These are phyloP conservation scores for Tylopilus sp. DNA, from an alignment of 768 basidiomycete genomes.

Conservation along the genomic window DNA sequence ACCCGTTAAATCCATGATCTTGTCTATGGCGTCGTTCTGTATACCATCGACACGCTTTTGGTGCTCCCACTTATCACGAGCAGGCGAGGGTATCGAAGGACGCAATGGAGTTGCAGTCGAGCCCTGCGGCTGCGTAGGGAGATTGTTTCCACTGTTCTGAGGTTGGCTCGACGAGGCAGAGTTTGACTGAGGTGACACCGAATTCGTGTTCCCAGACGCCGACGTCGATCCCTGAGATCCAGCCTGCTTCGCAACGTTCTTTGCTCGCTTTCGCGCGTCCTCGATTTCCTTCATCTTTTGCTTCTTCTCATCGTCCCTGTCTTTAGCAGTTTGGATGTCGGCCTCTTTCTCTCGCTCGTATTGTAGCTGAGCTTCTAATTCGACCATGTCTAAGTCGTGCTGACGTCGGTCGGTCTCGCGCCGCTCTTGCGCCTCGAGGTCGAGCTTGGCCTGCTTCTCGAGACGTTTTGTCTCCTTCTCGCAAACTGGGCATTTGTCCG, in stretches of 20 bases:
- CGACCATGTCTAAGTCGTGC: constrained; percentile 30
- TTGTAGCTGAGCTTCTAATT: constrained; percentile 9
- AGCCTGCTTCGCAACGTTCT: constrained; percentile 4
- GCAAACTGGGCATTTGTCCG: constrained; percentile 43
- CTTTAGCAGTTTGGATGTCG: constrained; percentile 10
- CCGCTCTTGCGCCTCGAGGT: constrained; percentile 39
- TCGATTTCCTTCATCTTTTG: constrained; percentile 11
- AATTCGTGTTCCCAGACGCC: not conserved
- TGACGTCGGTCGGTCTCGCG: constrained; percentile 43
- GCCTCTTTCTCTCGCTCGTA: constrained; percentile 7
- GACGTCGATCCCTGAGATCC: not conserved
- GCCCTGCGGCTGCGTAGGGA: not conserved
- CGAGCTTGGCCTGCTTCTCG: constrained; percentile 38
- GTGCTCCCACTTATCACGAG: constrained; percentile 15
- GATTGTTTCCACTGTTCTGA: not conserved
- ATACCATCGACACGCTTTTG: constrained; percentile 52
- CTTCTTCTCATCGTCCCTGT: constrained; percentile 11
- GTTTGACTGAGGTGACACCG: not conserved
- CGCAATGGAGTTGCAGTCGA: not conserved
- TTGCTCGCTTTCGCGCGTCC: constrained; percentile 5
- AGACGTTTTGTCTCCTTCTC: constrained; percentile 40
- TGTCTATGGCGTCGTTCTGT: constrained; percentile 50
- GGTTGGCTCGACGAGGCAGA: not conserved
- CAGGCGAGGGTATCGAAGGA: constrained; percentile 10
- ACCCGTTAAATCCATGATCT: constrained; percentile 64